Percentiles rank a stretch among this genome's conserved stretches.
phyloP scores from a whole-genome alignment of 352 stramenopile genomes.

The Phytophthora pseudosyringae region DNA sequence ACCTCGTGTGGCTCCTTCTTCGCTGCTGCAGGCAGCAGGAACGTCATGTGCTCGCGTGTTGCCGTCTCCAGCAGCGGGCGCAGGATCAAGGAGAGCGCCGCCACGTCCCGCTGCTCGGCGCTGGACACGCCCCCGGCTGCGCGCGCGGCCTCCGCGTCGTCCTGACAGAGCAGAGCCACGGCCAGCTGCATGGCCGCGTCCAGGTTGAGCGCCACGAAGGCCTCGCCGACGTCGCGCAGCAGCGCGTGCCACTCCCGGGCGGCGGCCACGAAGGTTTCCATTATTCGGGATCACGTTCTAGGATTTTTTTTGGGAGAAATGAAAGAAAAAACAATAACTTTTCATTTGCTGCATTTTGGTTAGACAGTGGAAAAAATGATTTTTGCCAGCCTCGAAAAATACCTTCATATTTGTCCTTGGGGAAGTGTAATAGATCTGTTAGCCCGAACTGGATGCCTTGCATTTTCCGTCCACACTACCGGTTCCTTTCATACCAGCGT shows the following conservation, averaged over 20 bases:
- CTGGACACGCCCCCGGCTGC: conserved; percentile 11
- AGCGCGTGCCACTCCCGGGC: conserved; percentile 54
- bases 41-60: conserved; percentile 58
- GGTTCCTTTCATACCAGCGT: no score
- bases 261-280: conserved; percentile 39
- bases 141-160: conserved; percentile 15
- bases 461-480: no score
- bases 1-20: background rate
- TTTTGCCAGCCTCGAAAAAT: no score
- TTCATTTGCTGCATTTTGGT: no score
- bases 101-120: conserved; percentile 47
- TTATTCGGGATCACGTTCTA: background rate
- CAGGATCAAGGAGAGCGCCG: conserved; percentile 44
- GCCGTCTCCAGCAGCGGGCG: conserved; percentile 52
- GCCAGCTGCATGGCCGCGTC: conserved; percentile 41
- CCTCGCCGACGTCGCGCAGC: conserved; percentile 31
- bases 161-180: conserved; percentile 34
- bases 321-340: background rate
- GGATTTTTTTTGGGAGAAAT: conserved; percentile 1
- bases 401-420: no score
- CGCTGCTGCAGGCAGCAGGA: conserved; percentile 42
- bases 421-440: no score
- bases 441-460: no score
- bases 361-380: no score
- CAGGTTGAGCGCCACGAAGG: conserved; percentile 39